Evolutionary conservation across 1,139 yeast species (phyloP), one percentile per base, ranked within the genome.

Genomic region (Candida pseudoviswanathii): DNA sequence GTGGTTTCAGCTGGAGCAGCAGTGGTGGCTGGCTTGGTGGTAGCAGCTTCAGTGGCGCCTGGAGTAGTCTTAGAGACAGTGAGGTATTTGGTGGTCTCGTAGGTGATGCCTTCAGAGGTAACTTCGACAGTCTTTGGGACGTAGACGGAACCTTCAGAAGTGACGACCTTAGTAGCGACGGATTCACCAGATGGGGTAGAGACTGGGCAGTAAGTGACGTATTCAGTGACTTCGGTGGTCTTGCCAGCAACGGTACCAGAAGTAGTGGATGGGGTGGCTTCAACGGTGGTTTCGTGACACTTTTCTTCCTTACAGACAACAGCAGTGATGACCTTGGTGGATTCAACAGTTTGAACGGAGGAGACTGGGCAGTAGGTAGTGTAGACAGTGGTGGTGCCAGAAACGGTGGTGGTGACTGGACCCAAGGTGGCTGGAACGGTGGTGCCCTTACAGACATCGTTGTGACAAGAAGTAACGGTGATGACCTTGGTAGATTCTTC

Each of bases 381-480:
- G 41, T 57, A 44, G 44, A 53, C 44, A 49, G 53, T 52, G 33
- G 50, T 43, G 44, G 51, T 44, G 25, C 45, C 44, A 11, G 44
- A 43, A 31, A 26, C 45, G 25, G 48, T 42, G 32, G 56, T 34
- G 47, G 51, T 51, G 37, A 59, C 38, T 46, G 53, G 45, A 47
- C 55, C 41, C 45, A 54, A 33, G 51, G 56, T 50, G 46, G 51
- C 47, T 43, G 63, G 34, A 40, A 55, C 70, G 30, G 67, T 58
- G 41, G 72, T 60, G 34, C 55, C 57, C 46, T 58, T 45, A 61
- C 78, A 74, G 47, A 56, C 60, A 64, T 69, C 49, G 60, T 69
- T 62, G 43, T 65, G 58, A 68, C 85, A 80, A 50, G 78, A 71
- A 51, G 84, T 79, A 67, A 79, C 69, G 62, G 85, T 62, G 43